These are phyloP conservation scores for Breynia disticha DNA, from an alignment of 441 rosid genomes.

Conservation along the genomic window DNA sequence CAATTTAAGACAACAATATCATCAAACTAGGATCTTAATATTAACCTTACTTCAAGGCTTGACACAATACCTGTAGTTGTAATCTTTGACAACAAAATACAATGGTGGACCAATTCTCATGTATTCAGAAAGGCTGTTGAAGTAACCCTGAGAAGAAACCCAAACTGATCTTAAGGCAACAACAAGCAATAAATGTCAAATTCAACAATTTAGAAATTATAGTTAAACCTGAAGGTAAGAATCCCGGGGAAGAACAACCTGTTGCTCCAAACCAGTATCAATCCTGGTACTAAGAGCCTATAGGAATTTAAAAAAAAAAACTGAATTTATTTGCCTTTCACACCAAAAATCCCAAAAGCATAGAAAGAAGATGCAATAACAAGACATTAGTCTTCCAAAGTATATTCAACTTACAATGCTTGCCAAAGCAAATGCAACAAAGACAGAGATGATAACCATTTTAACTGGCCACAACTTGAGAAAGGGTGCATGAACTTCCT, in stretches of 20 bases:
- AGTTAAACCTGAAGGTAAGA: conserved; percentile 88
- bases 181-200: neutral
- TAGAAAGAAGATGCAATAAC: conserved; percentile 9
- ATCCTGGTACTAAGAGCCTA: conserved; percentile 83
- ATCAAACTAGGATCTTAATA: conserved; percentile 7
- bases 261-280: conserved; percentile 94
- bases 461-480: conserved; percentile 81
- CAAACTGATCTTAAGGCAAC: conserved; percentile 12
- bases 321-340: neutral
- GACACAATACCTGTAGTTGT: conserved; percentile 66
- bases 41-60: conserved; percentile 6
- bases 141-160: conserved; percentile 61
- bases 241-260: conserved; percentile 92
- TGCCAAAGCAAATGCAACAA: conserved; percentile 71
- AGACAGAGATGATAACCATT: conserved; percentile 55
- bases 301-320: conserved; percentile 10
- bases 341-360: neutral
- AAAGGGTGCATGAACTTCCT: conserved; percentile 86
- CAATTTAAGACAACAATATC: neutral
- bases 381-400: conserved; percentile 9
- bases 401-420: conserved; percentile 61
- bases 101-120: conserved; percentile 95
- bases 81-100: conserved; percentile 87
- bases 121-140: conserved; percentile 63
- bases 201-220: neutral